These are phyloP conservation scores for Ilyonectria robusta DNA, from an alignment of 2,329 filamentous ascomycete genomes.

Conservation along the genomic window DNA sequence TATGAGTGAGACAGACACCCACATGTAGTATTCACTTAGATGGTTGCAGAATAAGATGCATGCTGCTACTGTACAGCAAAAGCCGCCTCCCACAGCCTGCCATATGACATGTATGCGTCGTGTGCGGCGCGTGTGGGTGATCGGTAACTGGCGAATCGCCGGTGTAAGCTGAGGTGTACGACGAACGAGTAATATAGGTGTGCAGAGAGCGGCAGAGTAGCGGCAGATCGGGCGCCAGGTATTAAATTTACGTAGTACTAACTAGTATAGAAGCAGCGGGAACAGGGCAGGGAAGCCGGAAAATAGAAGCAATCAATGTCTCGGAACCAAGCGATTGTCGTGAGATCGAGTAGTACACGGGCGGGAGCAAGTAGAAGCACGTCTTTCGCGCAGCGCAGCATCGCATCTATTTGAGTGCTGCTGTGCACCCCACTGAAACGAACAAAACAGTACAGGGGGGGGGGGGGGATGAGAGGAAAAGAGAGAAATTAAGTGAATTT, in stretches of 20 bases:
- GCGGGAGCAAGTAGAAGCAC: not conserved
- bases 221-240: too few species aligned
- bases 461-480: not conserved
- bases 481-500: not conserved
- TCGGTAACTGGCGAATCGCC: too few species aligned
- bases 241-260: too few species aligned
- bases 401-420: not conserved
- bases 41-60: too few species aligned
- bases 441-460: not conserved
- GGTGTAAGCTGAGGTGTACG: not conserved
- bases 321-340: slow-evolving; percentile 1
- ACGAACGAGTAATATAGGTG: not conserved
- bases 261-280: too few species aligned
- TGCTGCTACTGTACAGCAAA: too few species aligned
- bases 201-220: too few species aligned
- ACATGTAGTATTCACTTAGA: too few species aligned
- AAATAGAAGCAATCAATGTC: slow-evolving; percentile 6
- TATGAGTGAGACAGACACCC: too few species aligned
- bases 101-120: too few species aligned
- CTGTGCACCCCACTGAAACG: not conserved
- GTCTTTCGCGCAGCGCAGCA: not conserved
- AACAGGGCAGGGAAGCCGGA: not conserved
- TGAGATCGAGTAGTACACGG: not conserved
- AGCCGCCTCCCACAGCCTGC: too few species aligned
- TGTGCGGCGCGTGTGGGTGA: too few species aligned